Evolutionary conservation across 2,329 filamentous ascomycete species (phyloP), one percentile per base, ranked within the genome.

Genomic region (Calonectria multiphialidica): DNA sequence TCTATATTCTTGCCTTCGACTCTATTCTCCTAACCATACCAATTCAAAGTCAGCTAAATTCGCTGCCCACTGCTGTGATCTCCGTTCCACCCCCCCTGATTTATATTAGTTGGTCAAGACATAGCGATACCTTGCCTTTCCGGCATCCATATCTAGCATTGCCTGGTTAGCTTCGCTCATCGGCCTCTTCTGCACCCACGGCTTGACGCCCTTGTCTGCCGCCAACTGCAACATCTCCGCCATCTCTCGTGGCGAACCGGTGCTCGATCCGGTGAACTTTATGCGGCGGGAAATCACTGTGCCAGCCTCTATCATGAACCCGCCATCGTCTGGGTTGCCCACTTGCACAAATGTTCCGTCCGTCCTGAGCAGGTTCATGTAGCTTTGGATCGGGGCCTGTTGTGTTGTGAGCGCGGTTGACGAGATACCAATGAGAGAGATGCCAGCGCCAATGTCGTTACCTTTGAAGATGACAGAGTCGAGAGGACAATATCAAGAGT

Each of bases 261-360:
- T 82, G 21, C 75, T 63, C 13, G 81, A 82, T 3, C 88, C 89
- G 0, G 86, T 86, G 37, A 91, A 80, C 73, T 85, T 86, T 25
- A 86, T 81, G 8, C 88, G 87, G 76, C 90, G 91, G 50, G 81
- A 82, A 53, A 93, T 90, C 75, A 94, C 80, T 44, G 81, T 83
- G 57, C 93, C 90, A 75, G 94, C 80, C 2, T 37, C 5, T 7
- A 81, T 6, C 4, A 71, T 47, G 25, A 79, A 40, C 1, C 65
- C 67, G 9, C 69, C 76, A 33, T 79, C 79, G 30, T 74, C 74
- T 9, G 79, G 79, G 47, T 63, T 77, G 67, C 92, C 92, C 53
- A 94, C 87, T 81, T 93, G 91, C 53, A 94, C 88, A 76, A 93
- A 90, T 4, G 87, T 87, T 16, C 93, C 92, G 63, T 90, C 87